A percentile compares a stretch with the other conserved stretches of the same genome.
These are phyloP conservation scores for Phoma sp. DNA, from an alignment of 2,329 filamentous ascomycete genomes.

Conservation along the genomic window DNA sequence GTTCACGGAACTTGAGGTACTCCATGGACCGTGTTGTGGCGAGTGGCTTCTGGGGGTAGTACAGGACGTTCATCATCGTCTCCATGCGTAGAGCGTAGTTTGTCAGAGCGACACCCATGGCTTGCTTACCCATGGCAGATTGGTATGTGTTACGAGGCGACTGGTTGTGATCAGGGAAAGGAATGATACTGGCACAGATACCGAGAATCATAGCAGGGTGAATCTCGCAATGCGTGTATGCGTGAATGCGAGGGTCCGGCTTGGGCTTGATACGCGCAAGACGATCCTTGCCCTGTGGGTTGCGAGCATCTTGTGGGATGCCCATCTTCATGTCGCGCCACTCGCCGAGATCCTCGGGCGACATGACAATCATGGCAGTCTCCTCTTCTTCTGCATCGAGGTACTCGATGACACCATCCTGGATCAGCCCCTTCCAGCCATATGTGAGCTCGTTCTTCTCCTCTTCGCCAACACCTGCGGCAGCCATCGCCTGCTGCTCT, in stretches of 20 bases:
- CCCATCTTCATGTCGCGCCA: slow-evolving; percentile 57
- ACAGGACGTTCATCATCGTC: slow-evolving; percentile 98
- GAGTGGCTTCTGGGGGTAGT: slow-evolving; percentile 97
- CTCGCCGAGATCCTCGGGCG: slow-evolving; percentile 87
- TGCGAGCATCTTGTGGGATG: slow-evolving; percentile 35
- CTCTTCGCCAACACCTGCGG: slow-evolving; percentile 64
- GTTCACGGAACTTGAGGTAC: slow-evolving; percentile 95
- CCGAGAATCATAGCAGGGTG: slow-evolving; percentile 99
- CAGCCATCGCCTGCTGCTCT: slow-evolving; percentile 68
- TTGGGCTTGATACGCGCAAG: slow-evolving; percentile 89
- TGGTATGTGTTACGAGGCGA: slow-evolving; percentile 99
- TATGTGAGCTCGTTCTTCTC: slow-evolving; percentile 69
- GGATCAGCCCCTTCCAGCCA: slow-evolving; percentile 87
- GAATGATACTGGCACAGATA: slow-evolving; percentile 98
- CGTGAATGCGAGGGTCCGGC: slow-evolving; percentile 85
- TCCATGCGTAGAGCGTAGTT: slow-evolving; percentile 98
- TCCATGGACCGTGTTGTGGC: slow-evolving; percentile 98
- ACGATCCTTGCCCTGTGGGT: slow-evolving; percentile 72
- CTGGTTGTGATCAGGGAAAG: slow-evolving; percentile 99
- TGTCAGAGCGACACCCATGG: slow-evolving; percentile 98
- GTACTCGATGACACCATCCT: slow-evolving; percentile 89
- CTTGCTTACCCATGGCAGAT: slow-evolving; percentile 99
- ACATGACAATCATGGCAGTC: slow-evolving; percentile 99
- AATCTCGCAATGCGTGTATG: slow-evolving; percentile 98
- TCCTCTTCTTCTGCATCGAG: slow-evolving; percentile 98